Evolutionary conservation across 352 stramenopile species (phyloP).

Genomic region (Pythium insidiosum): DNA sequence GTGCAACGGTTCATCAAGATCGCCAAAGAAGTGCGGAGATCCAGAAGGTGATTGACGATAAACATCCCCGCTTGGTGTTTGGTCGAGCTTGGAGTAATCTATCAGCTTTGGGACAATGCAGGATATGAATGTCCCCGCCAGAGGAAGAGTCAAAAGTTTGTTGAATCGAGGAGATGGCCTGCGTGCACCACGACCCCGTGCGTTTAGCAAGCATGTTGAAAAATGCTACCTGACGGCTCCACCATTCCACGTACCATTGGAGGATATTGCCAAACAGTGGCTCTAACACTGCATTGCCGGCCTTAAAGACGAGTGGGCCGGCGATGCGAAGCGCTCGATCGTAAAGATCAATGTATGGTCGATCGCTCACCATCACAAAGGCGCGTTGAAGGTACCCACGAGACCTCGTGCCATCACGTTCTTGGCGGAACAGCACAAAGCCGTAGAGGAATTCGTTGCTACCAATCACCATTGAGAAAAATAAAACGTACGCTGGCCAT

Average conservation of each 20-base stretch:
- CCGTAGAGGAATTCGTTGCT: slow-evolving; percentile 53
- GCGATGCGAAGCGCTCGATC: slow-evolving; percentile 60
- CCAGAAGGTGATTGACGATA: slow-evolving; percentile 26
- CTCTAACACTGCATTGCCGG: slow-evolving; percentile 50
- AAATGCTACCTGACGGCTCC: too few relatives aligned
- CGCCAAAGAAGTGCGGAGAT: slow-evolving; percentile 36
- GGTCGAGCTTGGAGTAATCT: slow-evolving; percentile 39
- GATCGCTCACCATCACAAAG: slow-evolving; percentile 65
- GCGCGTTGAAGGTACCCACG: slow-evolving; percentile 82
- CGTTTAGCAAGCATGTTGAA: too few relatives aligned
- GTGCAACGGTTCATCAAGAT: slow-evolving; percentile 5
- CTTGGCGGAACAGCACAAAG: slow-evolving; percentile 82
- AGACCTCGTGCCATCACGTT: slow-evolving; percentile 53
- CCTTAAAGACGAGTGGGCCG: slow-evolving; percentile 75
- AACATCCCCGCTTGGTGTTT: neutral
- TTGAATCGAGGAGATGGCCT: slow-evolving; percentile 51
- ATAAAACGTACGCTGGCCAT: neutral
- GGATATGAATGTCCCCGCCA: slow-evolving; percentile 70
- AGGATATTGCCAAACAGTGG: slow-evolving; percentile 68
- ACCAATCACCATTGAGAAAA: neutral
- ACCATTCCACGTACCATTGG: slow-evolving; percentile 27
- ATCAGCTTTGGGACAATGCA: slow-evolving; percentile 66
- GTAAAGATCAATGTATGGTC: slow-evolving; percentile 74
- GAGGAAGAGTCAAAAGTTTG: slow-evolving; percentile 38
- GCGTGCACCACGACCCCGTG: neutral